Percentiles rank a stretch among this genome's conserved stretches.
These are phyloP conservation scores for Erodium trifolium DNA, from an alignment of 441 rosid species.

Conservation along the genomic window DNA sequence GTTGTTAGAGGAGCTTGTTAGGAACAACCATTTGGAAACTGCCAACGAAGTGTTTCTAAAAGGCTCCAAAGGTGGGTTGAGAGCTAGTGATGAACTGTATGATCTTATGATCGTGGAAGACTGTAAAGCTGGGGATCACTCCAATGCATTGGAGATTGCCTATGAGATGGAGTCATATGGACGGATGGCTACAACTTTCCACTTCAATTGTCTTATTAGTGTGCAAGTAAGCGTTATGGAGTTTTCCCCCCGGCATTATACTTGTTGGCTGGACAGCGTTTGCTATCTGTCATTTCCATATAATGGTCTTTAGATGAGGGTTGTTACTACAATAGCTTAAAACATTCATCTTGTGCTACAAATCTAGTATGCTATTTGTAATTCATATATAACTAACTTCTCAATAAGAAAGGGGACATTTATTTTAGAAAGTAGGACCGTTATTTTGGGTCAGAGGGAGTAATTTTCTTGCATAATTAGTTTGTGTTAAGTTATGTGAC, in stretches of 20 bases:
- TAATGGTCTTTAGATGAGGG: neutral
- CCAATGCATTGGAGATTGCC: conserved; percentile 87
- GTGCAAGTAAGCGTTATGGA: conserved; percentile 54
- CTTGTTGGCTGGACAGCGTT: neutral
- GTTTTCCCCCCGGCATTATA: neutral
- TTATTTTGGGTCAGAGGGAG: neutral
- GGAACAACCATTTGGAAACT: conserved; percentile 60
- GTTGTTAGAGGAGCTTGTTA: conserved; percentile 67
- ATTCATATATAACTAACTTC: neutral
- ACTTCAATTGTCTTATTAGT: conserved; percentile 90
- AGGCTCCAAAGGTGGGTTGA: conserved; percentile 72
- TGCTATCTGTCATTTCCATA: neutral
- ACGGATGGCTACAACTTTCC: conserved; percentile 83
- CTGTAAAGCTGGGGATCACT: conserved; percentile 89
- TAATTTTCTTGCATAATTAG: neutral
- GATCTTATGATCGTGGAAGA: conserved; percentile 83
- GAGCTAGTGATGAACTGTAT: conserved; percentile 73
- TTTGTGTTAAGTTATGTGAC: neutral
- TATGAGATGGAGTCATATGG: conserved; percentile 98
- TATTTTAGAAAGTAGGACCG: no score
- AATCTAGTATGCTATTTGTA: neutral
- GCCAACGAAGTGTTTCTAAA: conserved; percentile 86
- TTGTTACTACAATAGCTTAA: neutral
- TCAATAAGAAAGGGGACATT: neutral
- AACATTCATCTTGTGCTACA: neutral